Percentiles rank a stretch among this genome's conserved stretches.
These are phyloP conservation scores for Fusarium sp. DNA, from an alignment of 2,329 filamentous ascomycete genomes.

Conservation along the genomic window DNA sequence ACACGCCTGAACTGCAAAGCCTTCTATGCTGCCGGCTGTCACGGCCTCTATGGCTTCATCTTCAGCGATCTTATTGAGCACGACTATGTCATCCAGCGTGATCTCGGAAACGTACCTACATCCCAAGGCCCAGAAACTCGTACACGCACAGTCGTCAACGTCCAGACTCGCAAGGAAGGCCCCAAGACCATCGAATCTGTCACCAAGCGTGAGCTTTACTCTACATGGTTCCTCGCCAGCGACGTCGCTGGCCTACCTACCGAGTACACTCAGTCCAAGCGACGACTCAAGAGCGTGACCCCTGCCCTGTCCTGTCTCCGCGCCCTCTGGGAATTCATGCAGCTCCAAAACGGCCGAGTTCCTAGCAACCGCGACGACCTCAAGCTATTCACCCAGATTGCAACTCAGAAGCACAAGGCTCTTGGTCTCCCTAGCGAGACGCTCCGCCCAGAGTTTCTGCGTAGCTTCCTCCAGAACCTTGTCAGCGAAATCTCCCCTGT, in stretches of 20 bases:
- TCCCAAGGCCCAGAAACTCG: conserved; percentile 73
- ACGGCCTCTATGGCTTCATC: conserved; percentile 94
- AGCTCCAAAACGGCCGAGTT: conserved; percentile 62
- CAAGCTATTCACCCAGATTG: conserved; percentile 78
- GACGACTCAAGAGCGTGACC: conserved; percentile 80
- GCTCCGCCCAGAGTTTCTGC: conserved; percentile 76
- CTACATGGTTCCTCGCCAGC: conserved; percentile 84
- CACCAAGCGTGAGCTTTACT: conserved; percentile 91
- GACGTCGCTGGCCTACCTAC: conserved; percentile 77
- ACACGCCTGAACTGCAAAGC: conserved; percentile 81
- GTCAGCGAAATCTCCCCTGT: conserved; percentile 87
- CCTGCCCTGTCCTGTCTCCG: conserved; percentile 87
- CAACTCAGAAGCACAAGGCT: conserved; percentile 80
- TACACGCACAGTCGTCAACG: conserved; percentile 79
- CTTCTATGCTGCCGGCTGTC: conserved; percentile 88
- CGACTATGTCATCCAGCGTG: conserved; percentile 87
- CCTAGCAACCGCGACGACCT: conserved; percentile 74
- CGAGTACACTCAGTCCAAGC: conserved; percentile 73
- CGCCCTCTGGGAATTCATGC: conserved; percentile 85
- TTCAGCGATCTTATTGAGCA: conserved; percentile 94
- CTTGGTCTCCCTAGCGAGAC: conserved; percentile 76
- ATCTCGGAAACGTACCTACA: conserved; percentile 79
- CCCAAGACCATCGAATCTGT: conserved; percentile 82
- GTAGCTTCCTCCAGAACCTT: conserved; percentile 87
- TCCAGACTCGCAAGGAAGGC: conserved; percentile 76